Conservation (phyloP, 2,329 filamentous ascomycete genomes). For the Alternaria tenuissima region DNA sequence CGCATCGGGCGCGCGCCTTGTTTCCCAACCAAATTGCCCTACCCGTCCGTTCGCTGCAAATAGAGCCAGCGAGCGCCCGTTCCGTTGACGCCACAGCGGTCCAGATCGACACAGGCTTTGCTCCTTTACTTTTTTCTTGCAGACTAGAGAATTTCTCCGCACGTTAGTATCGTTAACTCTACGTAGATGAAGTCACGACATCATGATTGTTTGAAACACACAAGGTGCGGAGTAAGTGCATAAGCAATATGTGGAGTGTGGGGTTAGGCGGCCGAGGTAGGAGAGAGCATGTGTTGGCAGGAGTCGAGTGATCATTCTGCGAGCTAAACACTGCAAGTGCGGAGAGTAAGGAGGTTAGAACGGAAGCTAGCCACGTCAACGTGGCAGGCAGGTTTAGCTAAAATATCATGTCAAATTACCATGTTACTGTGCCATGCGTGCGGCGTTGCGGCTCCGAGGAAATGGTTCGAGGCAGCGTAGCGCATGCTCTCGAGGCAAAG, state of each 20-base stretch:
- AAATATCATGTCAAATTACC: constrained; percentile 1
- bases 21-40: background rate
- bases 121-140: background rate
- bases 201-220: background rate
- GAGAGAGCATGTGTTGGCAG: constrained; percentile 3
- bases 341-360: constrained; percentile 5
- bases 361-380: constrained; percentile 32
- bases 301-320: background rate
- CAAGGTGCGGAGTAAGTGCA: constrained; percentile 1
- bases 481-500: constrained; percentile 1
- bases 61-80: background rate
- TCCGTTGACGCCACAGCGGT: background rate
- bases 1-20: background rate
- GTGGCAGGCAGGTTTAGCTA: constrained; percentile 6
- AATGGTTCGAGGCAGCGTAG: constrained; percentile 3
- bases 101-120: background rate
- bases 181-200: background rate
- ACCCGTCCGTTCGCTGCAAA: background rate
- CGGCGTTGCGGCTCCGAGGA: constrained; percentile 1
- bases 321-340: constrained; percentile 3
- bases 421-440: constrained; percentile 1
- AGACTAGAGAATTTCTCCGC: background rate
- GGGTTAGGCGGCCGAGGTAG: background rate
- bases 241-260: constrained; percentile 3
- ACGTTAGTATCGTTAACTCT: background rate